A percentile compares a stretch with the other conserved stretches of the same genome.
Evolutionary conservation across 345 rosid genomes (phyloP).

Genomic region (Anastatica hierochuntica): DNA sequence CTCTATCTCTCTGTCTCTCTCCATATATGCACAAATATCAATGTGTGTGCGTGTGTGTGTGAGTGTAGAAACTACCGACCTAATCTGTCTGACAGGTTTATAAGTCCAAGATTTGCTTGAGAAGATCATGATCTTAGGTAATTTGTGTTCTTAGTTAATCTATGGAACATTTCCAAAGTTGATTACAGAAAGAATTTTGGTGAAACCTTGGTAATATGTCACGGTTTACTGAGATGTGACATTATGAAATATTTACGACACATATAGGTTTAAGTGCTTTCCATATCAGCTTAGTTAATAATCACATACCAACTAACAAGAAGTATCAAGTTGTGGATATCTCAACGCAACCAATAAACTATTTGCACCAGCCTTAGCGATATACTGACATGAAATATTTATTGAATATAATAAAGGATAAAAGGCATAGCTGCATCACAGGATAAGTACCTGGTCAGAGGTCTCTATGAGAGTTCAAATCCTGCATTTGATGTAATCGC

Average conservation of each 20-base stretch:
- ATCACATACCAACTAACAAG: conserved; percentile 2
- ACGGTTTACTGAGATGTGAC: neutral
- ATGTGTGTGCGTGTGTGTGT: conserved; percentile 11
- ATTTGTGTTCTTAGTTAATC: conserved; percentile 3
- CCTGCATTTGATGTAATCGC: conserved; percentile 95
- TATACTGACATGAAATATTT: too few relatives aligned
- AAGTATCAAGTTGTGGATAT: too few relatives aligned
- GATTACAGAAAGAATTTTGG: conserved; percentile 8
- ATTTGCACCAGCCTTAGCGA: neutral
- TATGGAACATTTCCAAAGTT: conserved; percentile 6
- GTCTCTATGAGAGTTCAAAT: conserved; percentile 81
- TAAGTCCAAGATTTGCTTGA: too few relatives aligned
- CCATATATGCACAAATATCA: neutral
- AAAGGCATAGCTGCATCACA: conserved; percentile 23
- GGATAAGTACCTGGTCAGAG: conserved; percentile 12
- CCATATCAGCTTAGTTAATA: neutral
- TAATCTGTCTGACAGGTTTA: too few relatives aligned
- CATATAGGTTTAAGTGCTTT: neutral
- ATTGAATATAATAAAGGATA: neutral
- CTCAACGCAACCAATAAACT: conserved; percentile 1
- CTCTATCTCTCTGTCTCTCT: neutral
- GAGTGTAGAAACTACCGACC: conserved; percentile 8
- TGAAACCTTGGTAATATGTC: neutral
- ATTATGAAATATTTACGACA: too few relatives aligned
- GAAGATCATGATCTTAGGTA: too few relatives aligned